phyloP scores from a whole-genome alignment of 306 rosid species.

The Myrica gale region DNA sequence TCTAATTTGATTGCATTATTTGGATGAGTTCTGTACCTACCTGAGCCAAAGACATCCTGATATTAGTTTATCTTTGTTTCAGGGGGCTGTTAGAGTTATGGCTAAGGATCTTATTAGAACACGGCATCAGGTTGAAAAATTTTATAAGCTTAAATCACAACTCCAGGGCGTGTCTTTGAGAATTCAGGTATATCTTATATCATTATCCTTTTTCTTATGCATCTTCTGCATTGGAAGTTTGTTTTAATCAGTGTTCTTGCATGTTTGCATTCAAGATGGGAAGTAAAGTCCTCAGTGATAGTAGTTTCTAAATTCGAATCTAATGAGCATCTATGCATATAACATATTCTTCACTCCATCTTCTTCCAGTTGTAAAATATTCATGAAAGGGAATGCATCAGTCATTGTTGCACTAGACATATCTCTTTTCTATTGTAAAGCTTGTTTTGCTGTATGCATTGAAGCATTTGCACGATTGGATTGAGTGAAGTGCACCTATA shows the following conservation, averaged over 20 bases:
- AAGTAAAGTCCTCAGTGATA: background rate
- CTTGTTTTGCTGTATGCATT: background rate
- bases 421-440: background rate
- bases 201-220: background rate
- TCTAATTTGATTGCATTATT: conserved; percentile 4
- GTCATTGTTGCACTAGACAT: background rate
- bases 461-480: background rate
- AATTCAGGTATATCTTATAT: conserved; percentile 62
- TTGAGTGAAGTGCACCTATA: background rate
- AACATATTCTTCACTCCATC: background rate
- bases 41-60: conserved; percentile 20
- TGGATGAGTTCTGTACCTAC: conserved; percentile 12
- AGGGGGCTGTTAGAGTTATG: conserved; percentile 89
- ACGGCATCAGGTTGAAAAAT: conserved; percentile 86
- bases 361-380: background rate
- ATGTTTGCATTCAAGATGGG: background rate
- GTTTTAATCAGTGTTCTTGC: background rate
- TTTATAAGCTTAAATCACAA: conserved; percentile 86
- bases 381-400: background rate
- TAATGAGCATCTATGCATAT: background rate
- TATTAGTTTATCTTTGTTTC: conserved; percentile 27
- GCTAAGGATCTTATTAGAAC: conserved; percentile 91
- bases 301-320: background rate
- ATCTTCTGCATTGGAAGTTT: background rate
- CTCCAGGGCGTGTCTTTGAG: conserved; percentile 85